Base-by-base conservation (phyloP, 305 asterid genomes). In the Salvia sclarea region DNA sequence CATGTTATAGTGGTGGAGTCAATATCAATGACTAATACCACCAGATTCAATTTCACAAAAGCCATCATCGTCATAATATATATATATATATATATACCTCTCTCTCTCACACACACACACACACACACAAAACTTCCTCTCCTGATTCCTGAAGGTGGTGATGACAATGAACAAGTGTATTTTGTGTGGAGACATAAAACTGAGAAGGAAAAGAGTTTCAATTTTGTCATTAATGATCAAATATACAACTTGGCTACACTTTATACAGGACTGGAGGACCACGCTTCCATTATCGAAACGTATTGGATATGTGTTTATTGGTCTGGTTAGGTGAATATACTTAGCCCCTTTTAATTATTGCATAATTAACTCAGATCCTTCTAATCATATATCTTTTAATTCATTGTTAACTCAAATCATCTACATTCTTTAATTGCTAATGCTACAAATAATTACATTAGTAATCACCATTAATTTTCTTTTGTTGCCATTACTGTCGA, bases 1-100 rank as follows among this genome's bases (percentile, higher is more conserved):
- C 59, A 59, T 60, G 18, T 40, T 18, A 22, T 55, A 68, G 75
- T 73, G 78, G 80, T 54, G 82, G 82, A 76, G 82, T 84, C 85
- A 69, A 78, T 78, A 64, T 82, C 78, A 80, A 68, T 79, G 81
- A 77, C 84, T 75, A 66, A 75, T 71, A 47, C 72, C 83, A 77
- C 75, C 70, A 74, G 71, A 66, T 77, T 68, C 59, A 75, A 50
- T 75, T 77, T 77, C 71, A 74, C 35, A 63, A 79, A 80, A 71
- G 75, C 60, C 80, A 82, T 80, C 66, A 80, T 74, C 75, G 11
- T 55, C 63, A 21, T 35, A 49, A 14, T 13, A 33, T 13, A 10
- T 13, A 35, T 20, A 28, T 28, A 28, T 28, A 28, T 28, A 28
- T 28, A 28, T 28, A 28, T 28, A 28, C 5, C 37, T 48, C 37